A percentile compares a stretch with the other conserved stretches of the same genome.
phyloP scores from a whole-genome alignment of 192 early-diverging fungal species.

The Mortierella claussenii region DNA sequence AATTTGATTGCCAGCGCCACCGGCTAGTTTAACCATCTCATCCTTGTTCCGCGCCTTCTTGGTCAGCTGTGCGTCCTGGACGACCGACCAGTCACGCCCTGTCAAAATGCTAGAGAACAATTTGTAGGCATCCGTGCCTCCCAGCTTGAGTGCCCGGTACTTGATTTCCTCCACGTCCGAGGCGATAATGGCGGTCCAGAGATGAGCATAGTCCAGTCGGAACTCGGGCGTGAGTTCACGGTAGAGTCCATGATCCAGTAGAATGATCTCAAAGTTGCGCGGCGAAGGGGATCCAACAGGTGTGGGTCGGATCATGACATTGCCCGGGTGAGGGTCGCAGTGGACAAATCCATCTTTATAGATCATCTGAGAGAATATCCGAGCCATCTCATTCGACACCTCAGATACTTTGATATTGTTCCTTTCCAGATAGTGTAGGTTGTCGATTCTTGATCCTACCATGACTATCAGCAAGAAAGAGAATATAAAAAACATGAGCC shows the following conservation, averaged over 20 bases:
- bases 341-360: slow-evolving; percentile 87
- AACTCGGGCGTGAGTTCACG: slow-evolving; percentile 76
- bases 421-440: slow-evolving; percentile 71
- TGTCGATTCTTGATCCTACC: slow-evolving; percentile 73
- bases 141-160: slow-evolving; percentile 68
- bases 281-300: slow-evolving; percentile 55
- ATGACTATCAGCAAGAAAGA: slow-evolving; percentile 27
- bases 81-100: slow-evolving; percentile 68
- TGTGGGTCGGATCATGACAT: slow-evolving; percentile 76
- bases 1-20: slow-evolving; percentile 47
- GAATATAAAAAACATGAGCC: too few species aligned
- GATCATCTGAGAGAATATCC: slow-evolving; percentile 90
- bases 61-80: slow-evolving; percentile 76
- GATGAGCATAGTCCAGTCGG: slow-evolving; percentile 85
- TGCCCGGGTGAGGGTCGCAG: slow-evolving; percentile 96
- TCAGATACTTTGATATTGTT: slow-evolving; percentile 79
- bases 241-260: slow-evolving; percentile 93
- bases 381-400: slow-evolving; percentile 80
- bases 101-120: slow-evolving; percentile 92
- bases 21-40: slow-evolving; percentile 34
- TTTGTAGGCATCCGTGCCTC: slow-evolving; percentile 79
- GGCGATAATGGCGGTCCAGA: slow-evolving; percentile 87
- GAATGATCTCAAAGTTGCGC: slow-evolving; percentile 88
- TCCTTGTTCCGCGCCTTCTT: slow-evolving; percentile 45
- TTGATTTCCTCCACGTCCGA: slow-evolving; percentile 81